Evolutionary conservation across 176 grass and related monocot species (phyloP).

Genomic region (Secale cereale): DNA sequence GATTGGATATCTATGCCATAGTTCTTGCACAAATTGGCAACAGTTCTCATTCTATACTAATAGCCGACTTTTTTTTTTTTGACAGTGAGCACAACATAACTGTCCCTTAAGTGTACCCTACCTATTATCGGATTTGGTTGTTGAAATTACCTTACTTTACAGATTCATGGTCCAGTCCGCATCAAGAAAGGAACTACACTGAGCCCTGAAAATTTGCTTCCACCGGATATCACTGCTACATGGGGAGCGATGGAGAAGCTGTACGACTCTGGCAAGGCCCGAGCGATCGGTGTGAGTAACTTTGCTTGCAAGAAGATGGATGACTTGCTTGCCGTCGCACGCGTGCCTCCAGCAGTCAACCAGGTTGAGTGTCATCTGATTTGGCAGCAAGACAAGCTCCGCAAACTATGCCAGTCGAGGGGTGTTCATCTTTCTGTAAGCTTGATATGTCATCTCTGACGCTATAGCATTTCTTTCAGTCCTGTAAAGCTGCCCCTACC

Average conservation of each 20-base stretch:
- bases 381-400: slow-evolving; percentile 53
- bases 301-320: slow-evolving; percentile 50
- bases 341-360: slow-evolving; percentile 47
- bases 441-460: not conserved
- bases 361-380: slow-evolving; percentile 58
- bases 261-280: slow-evolving; percentile 38
- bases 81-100: not conserved
- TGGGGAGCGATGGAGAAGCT: slow-evolving; percentile 60
- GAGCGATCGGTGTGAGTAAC: slow-evolving; percentile 57
- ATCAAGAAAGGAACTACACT: slow-evolving; percentile 29
- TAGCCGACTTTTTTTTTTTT: not conserved
- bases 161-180: slow-evolving; percentile 47
- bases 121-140: not conserved
- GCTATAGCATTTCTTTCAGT: not conserved
- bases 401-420: slow-evolving; percentile 32
- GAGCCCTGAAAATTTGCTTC: slow-evolving; percentile 35
- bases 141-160: not conserved
- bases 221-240: slow-evolving; percentile 43
- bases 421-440: slow-evolving; percentile 64
- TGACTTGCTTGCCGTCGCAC: slow-evolving; percentile 41
- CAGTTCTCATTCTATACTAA: not conserved
- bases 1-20: not conserved
- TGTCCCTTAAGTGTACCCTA: not conserved
- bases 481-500: not conserved
- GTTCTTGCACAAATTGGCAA: not conserved